phyloP scores from a whole-genome alignment of 2,329 filamentous ascomycete species.

The Cladophialophora immunda region DNA sequence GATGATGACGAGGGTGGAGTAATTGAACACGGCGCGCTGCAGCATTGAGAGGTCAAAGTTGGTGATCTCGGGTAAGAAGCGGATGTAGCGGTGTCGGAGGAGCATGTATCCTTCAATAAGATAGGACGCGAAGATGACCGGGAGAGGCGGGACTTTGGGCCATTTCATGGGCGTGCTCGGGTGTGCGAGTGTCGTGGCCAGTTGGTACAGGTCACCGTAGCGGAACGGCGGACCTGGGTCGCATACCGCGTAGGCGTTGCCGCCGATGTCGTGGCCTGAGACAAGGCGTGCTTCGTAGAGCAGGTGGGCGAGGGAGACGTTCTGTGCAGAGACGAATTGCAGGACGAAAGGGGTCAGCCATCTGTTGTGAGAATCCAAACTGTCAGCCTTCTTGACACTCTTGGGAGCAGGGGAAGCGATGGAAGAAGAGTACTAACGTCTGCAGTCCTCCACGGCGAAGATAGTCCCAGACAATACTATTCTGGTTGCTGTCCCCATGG shows the following conservation, averaged over 20 bases:
- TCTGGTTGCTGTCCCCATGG: conserved; percentile 52
- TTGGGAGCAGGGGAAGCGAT: neutral
- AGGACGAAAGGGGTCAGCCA: conserved; percentile 59
- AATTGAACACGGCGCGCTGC: conserved; percentile 47
- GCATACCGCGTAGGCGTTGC: conserved; percentile 61
- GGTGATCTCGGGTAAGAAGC: conserved; percentile 35
- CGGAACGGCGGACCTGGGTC: conserved; percentile 57
- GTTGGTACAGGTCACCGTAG: conserved; percentile 46
- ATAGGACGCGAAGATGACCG: conserved; percentile 45
- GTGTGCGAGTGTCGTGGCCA: conserved; percentile 44
- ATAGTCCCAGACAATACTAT: conserved; percentile 51
- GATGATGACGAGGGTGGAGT: conserved; percentile 43
- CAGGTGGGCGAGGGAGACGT: conserved; percentile 64
- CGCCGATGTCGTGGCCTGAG: conserved; percentile 51
- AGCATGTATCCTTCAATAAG: conserved; percentile 46
- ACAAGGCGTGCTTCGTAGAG: conserved; percentile 61
- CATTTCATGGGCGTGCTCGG: conserved; percentile 43
- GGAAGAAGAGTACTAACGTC: conserved; percentile 14
- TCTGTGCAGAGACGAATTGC: conserved; percentile 60
- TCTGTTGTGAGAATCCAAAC: conserved; percentile 28
- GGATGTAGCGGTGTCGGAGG: conserved; percentile 43
- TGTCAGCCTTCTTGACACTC: neutral
- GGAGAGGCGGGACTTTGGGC: conserved; percentile 40
- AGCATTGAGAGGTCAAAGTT: conserved; percentile 43
- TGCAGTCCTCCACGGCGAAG: conserved; percentile 50